phyloP scores from a whole-genome alignment of 441 rosid species.

The Iberis amara region DNA sequence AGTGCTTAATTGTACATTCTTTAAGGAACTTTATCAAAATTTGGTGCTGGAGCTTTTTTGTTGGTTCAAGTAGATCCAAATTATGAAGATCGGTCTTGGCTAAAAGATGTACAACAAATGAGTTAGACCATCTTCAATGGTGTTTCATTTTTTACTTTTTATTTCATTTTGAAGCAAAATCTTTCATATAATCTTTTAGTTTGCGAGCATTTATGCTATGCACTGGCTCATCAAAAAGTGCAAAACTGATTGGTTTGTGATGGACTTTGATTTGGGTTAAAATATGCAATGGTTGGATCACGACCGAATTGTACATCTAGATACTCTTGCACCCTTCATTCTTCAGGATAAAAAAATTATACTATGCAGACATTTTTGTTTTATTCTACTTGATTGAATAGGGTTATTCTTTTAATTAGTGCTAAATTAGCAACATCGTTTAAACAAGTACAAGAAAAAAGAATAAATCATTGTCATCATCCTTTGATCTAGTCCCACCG shows the following conservation, averaged over 20 bases:
- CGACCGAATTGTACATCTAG: slow-evolving; percentile 77
- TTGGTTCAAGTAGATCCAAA: slow-evolving; percentile 61
- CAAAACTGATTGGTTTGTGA: slow-evolving; percentile 77
- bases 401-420: too few species aligned
- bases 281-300: slow-evolving; percentile 82
- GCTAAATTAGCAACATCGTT: too few species aligned
- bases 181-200: slow-evolving; percentile 90
- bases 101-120: slow-evolving; percentile 54
- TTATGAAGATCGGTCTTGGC: slow-evolving; percentile 35
- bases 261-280: slow-evolving; percentile 99
- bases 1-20: slow-evolving; percentile 3
- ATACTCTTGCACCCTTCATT: slow-evolving; percentile 69
- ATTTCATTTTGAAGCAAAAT: too few species aligned
- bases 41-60: slow-evolving; percentile 85
- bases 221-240: slow-evolving; percentile 70
- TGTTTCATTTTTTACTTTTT: slow-evolving; percentile 67
- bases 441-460: too few species aligned
- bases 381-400: too few species aligned
- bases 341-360: slow-evolving; percentile 77
- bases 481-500: too few species aligned
- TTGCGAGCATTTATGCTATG: slow-evolving; percentile 99
- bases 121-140: too few species aligned
- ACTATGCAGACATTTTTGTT: slow-evolving; percentile 23
- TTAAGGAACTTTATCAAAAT: slow-evolving; percentile 76
- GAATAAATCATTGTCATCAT: too few species aligned